Percentiles rank a stretch among this genome's conserved stretches.
These are phyloP conservation scores for Botrytis sinoallii DNA, from an alignment of 2,329 filamentous ascomycete species.

Conservation along the genomic window DNA sequence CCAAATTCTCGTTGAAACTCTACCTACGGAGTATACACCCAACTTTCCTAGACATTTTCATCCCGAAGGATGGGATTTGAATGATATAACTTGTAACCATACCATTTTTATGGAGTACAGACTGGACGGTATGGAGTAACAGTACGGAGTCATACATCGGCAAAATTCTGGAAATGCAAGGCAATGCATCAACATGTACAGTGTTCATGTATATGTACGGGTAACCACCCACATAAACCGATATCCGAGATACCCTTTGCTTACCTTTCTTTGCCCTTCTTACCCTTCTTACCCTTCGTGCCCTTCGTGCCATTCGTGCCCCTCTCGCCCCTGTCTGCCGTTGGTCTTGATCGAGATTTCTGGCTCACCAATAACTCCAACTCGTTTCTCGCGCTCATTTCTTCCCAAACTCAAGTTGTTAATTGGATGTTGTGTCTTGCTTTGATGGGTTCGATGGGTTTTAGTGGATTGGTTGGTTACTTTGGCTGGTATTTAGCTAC, in stretches of 20 bases:
- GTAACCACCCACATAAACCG: neutral
- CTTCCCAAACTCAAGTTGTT: neutral
- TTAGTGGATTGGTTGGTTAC: neutral
- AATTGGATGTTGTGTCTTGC: conserved; percentile 9
- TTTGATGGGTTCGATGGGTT: neutral
- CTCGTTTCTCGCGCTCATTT: neutral
- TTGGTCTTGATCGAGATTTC: neutral
- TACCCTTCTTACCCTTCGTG: neutral
- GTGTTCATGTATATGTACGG: conserved; percentile 8
- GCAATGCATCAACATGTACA: conserved; percentile 1
- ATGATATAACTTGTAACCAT: neutral
- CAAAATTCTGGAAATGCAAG: conserved; percentile 13
- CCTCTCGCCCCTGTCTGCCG: neutral
- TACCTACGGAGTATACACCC: neutral
- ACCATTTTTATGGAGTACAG: neutral
- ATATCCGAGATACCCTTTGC: conserved; percentile 9
- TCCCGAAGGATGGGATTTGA: conserved; percentile 4
- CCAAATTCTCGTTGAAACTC: neutral
- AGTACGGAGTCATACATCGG: neutral
- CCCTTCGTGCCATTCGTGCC: neutral
- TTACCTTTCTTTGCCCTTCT: neutral
- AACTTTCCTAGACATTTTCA: neutral
- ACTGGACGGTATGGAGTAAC: neutral
- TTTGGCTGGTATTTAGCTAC: neutral
- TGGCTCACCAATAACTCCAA: neutral